phyloP scores from a whole-genome alignment of 805 yeast species.

The Candida argentea region DNA sequence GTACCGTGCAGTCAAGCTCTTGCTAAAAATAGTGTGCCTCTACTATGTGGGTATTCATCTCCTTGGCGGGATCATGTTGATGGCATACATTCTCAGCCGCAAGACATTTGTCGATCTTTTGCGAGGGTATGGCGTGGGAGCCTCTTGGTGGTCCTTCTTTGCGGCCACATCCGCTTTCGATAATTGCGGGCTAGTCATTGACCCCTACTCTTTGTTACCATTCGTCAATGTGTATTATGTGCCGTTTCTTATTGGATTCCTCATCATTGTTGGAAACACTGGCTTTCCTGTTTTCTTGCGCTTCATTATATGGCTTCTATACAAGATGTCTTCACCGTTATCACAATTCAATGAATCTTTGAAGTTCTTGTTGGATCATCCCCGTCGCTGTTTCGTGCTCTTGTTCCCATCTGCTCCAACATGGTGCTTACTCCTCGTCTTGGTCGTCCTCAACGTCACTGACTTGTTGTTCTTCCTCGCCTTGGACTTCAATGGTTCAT shows the following conservation, averaged over 20 bases:
- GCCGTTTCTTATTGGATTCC: conserved; percentile 51
- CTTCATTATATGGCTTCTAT: conserved; percentile 71
- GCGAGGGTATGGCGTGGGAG: conserved; percentile 48
- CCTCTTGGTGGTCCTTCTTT: conserved; percentile 92
- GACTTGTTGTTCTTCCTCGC: conserved; percentile 77
- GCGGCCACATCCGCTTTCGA: conserved; percentile 72
- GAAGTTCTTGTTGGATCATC: conserved; percentile 85
- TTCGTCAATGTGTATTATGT: conserved; percentile 59
- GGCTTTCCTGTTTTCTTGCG: conserved; percentile 85
- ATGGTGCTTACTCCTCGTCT: conserved; percentile 81
- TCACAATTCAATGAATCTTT: conserved; percentile 64
- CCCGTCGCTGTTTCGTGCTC: conserved; percentile 91
- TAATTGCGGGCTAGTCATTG: conserved; percentile 76
- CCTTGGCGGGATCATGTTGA: conserved; percentile 38
- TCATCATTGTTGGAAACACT: conserved; percentile 87
- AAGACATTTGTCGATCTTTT: conserved; percentile 34
- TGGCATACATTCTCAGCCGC: conserved; percentile 44
- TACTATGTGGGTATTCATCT: conserved; percentile 76
- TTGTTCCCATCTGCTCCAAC: conserved; percentile 90
- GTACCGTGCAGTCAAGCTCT: conserved; percentile 74
- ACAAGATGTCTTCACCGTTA: conserved; percentile 54
- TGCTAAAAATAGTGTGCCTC: conserved; percentile 50
- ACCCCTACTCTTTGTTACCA: conserved; percentile 68
- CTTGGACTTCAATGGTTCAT: conserved; percentile 48
- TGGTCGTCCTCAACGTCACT: conserved; percentile 59